Percentiles rank a stretch among this genome's conserved stretches.
phyloP scores from a whole-genome alignment of 768 basidiomycete genomes.

The Termitomyces sp. region DNA sequence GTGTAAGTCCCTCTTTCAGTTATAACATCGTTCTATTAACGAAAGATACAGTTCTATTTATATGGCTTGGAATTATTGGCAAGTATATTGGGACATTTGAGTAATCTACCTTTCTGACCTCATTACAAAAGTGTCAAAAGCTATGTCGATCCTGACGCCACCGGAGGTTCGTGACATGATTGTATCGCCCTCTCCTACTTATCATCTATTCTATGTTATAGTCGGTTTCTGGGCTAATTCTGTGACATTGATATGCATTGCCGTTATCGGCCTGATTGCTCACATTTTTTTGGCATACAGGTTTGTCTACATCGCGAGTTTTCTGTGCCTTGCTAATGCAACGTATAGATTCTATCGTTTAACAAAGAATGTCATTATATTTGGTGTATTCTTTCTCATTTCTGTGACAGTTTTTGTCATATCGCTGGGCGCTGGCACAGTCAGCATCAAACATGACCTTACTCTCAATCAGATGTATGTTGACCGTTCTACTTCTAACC shows the following conservation, averaged over 20 bases:
- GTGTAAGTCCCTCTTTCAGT: constrained; percentile 6
- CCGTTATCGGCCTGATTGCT: constrained; percentile 28
- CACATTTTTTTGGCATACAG: constrained; percentile 29
- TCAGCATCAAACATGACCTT: constrained; percentile 5
- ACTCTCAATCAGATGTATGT: constrained; percentile 15
- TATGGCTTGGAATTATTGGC: constrained; percentile 21
- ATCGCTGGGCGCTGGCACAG: constrained; percentile 10
- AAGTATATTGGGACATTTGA: not conserved
- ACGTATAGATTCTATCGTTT: constrained; percentile 9
- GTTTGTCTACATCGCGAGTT: constrained; percentile 8
- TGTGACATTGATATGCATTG: constrained; percentile 28
- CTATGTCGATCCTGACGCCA: constrained; percentile 10
- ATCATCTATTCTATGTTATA: constrained; percentile 1
- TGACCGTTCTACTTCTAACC: not conserved
- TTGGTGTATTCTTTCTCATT: not conserved
- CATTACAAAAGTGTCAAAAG: constrained; percentile 11
- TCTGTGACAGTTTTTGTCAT: constrained; percentile 10
- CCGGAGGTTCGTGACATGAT: constrained; percentile 6
- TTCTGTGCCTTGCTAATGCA: constrained; percentile 13
- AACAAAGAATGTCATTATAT: constrained; percentile 4
- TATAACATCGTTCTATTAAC: not conserved
- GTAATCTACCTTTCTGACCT: not conserved
- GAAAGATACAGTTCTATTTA: constrained; percentile 17
- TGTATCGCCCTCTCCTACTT: not conserved
- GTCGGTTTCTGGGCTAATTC: constrained; percentile 27